Base-by-base conservation (phyloP, 1,139 yeast species). In the Geotrichum aggregatum region DNA sequence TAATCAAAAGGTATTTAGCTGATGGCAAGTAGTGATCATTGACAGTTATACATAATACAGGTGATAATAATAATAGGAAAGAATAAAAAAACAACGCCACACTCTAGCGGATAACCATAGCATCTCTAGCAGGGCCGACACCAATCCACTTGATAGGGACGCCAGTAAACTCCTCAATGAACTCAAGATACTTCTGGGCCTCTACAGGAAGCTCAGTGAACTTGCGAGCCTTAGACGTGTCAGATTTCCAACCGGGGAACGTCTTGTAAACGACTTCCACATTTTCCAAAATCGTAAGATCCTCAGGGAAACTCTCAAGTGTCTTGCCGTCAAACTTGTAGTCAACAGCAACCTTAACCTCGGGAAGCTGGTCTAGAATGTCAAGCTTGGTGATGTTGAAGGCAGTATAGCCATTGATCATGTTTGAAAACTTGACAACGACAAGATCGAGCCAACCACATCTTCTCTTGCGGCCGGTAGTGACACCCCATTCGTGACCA, bases 401-500 rank as follows among this genome's bases (percentile, higher is more conserved):
- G 53, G 87, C 79, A 48, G 98, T 92, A 78, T 91, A 92, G 52
- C 98, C 98, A 67, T 92, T 92, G 71, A 92, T 88, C 67, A 83
- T 71, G 56, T 87, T 82, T 44, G 98, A 89, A 74, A 92, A 92
- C 71, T 85, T 87, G 71, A 92, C 76, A 39, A 94, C 96, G 33
- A 92, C 98, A 64, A 94, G 77, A 72, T 92, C 99, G 66, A 92
- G 82, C 99, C 99, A 92, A 52, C 99, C 99, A 71, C 98, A 94
- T 75, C 99, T 84, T 77, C 99, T 87, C 80, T 91, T 91, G 76
- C 99, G 86, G 60, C 99, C 98, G 42, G 99, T 92, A 61, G 99
- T 92, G 61, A 92, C 99, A 71, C 99, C 99, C 66, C 70, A 88
- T 73, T 92, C 97, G 54, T 92, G 96, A 64, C 99, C 99, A 59